Percentiles rank a stretch among this genome's conserved stretches.
phyloP scores from a whole-genome alignment of 371 early-diverging fungal genomes.

The Mortierella sp. region DNA sequence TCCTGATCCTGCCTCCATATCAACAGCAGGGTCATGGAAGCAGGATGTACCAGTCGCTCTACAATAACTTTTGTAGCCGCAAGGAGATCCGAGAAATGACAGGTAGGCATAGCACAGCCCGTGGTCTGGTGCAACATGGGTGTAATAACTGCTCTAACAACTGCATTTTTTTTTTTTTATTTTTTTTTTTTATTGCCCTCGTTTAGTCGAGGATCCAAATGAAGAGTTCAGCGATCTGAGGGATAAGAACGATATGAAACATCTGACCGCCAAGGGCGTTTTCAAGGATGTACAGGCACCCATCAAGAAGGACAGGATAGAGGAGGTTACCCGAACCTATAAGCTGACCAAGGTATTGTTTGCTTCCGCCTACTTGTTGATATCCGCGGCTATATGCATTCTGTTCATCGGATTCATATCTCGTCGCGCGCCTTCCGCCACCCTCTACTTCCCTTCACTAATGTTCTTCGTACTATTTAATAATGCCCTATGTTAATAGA shows the following conservation, averaged over 20 bases:
- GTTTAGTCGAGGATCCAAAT: conserved; percentile 91
- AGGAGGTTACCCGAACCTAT: conserved; percentile 60
- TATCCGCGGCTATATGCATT: no score
- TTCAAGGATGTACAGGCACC: conserved; percentile 74
- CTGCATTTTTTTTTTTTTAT: background rate
- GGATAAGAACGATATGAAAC: conserved; percentile 83
- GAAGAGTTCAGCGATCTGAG: conserved; percentile 89
- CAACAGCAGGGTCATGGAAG: conserved; percentile 89
- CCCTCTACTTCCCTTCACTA: background rate
- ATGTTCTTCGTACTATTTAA: background rate
- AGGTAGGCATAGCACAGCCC: conserved; percentile 56
- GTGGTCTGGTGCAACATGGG: no score
- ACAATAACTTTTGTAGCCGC: conserved; percentile 64
- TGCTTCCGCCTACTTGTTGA: no score
- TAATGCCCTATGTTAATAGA: conserved; percentile 47
- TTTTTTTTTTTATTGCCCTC: background rate
- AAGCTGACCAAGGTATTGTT: conserved; percentile 75
- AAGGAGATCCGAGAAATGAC: conserved; percentile 73
- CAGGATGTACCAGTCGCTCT: conserved; percentile 75
- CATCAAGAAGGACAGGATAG: conserved; percentile 58
- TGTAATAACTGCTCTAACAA: background rate
- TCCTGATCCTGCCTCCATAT: conserved; percentile 89
- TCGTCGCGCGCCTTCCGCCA: conserved; percentile 5
- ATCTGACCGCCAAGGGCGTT: conserved; percentile 66
- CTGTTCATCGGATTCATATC: no score